A percentile compares a stretch with the other conserved stretches of the same genome.
phyloP scores from a whole-genome alignment of 2,329 filamentous ascomycete species.

The Colletotrichum sp. region DNA sequence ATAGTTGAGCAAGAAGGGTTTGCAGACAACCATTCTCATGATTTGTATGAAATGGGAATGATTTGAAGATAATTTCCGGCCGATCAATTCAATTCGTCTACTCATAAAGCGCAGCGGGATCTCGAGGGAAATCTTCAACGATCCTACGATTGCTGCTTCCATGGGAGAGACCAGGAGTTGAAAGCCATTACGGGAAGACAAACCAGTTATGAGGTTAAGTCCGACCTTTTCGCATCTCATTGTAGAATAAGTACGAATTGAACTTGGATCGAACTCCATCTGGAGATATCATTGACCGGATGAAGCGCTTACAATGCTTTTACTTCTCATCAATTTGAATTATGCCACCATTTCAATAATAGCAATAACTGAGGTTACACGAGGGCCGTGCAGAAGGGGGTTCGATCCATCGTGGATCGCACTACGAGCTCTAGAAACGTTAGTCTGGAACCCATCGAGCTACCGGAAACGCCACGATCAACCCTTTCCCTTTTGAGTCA shows the following conservation, averaged over 20 bases:
- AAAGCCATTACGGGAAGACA: not conserved
- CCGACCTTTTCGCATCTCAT: rapidly evolving
- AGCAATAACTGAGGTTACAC: not conserved
- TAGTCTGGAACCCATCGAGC: not conserved
- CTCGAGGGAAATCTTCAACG: not conserved
- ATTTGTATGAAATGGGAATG: not conserved
- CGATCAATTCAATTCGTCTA: not conserved
- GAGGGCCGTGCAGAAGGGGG: not conserved
- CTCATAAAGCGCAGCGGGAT: not conserved
- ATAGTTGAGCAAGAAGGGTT: not conserved
- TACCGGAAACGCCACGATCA: not conserved
- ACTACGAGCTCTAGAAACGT: not conserved
- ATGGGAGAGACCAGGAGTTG: not conserved
- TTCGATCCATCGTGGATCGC: not conserved
- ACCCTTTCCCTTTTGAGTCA: not conserved
- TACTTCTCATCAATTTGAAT: rapidly evolving
- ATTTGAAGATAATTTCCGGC: not conserved
- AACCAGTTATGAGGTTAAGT: not conserved
- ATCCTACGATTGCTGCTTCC: not conserved
- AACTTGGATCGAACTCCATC: rapidly evolving
- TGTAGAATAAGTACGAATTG: not conserved
- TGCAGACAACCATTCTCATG: not conserved
- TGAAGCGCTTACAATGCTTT: not conserved
- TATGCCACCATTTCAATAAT: not conserved
- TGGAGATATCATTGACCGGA: not conserved